Base-by-base conservation (phyloP, 2,329 filamentous ascomycete genomes). In the Monascus ruber region DNA sequence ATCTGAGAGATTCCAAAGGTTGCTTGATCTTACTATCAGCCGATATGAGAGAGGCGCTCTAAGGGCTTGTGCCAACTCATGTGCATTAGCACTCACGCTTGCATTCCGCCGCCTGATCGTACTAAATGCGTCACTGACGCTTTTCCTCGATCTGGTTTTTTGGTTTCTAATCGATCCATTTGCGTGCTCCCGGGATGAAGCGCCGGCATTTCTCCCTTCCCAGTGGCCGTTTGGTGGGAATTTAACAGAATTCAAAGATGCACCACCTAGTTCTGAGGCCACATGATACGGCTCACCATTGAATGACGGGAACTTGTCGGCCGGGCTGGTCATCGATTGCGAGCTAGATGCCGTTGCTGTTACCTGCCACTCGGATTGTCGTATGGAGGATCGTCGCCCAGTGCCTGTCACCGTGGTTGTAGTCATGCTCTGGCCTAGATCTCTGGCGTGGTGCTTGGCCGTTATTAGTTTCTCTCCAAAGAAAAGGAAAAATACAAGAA, bases 1-100 rank as follows among this genome's bases (percentile, higher is more conserved):
- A 26, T 17, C 36, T 3, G 27, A 36, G 8, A 32, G 9, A 35
- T 5, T n/a, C 25, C 31, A 29, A 24, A 29, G 26, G 41, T 40
- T 36, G 43, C 26, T 37, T 41, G 33, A 40, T 56, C 72, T 55
- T 82, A 95, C 89, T 62, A 94, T 78, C 47, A 96, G 77, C 63
- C 73, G 87, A 44, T 85, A 81, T 9, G 89, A 96, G 27, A 98
- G 74, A 4, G 91, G 91, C 31, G 88, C 89, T 56, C 82, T 85
- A 43, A 98, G 73, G 38, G 88, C 87, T 61, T 91, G 85, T 34
- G 87, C 88, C 53, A 98, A 78, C 63, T 96, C 89, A 44, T 93
- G 85, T 39, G 87, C 88, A 65, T 94, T 94, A 59, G 89, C 85
- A 66, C 81, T 88, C 52, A 95, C 81, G 60, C 88, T 96, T 37